Evolutionary conservation across 345 rosid genomes (phyloP).

Genomic region (Durio zibethinus): DNA sequence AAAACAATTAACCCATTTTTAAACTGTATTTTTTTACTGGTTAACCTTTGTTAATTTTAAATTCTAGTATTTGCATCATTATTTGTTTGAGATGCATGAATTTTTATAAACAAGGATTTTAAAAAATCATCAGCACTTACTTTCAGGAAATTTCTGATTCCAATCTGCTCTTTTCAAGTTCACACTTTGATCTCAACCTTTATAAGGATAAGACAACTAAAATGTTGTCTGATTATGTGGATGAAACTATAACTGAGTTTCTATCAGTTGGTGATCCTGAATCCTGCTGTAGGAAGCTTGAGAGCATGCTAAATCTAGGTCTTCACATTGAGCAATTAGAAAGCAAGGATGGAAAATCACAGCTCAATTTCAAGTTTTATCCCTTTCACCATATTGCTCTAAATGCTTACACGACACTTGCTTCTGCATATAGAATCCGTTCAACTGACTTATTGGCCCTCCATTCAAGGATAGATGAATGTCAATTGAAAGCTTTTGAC

Average conservation of each 20-base stretch:
- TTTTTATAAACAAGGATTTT: neutral
- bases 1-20: neutral
- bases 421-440: conserved; percentile 62
- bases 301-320: conserved; percentile 44
- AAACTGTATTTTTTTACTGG: neutral
- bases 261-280: conserved; percentile 49
- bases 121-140: neutral
- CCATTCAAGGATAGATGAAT: conserved; percentile 24
- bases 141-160: conserved; percentile 47
- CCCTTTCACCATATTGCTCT: conserved; percentile 61
- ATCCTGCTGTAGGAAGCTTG: conserved; percentile 64
- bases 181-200: conserved; percentile 20
- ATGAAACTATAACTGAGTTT: conserved; percentile 49
- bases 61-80: neutral
- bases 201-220: conserved; percentile 33
- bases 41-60: neutral
- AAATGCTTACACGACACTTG: conserved; percentile 56
- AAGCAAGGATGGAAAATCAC: conserved; percentile 14
- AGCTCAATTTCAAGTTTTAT: conserved; percentile 40
- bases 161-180: conserved; percentile 20
- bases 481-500: conserved; percentile 34
- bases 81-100: neutral
- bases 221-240: conserved; percentile 41
- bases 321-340: conserved; percentile 26
- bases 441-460: conserved; percentile 27